Base-by-base conservation (phyloP, 331 rosid genomes). In the Rosa hybrid region DNA sequence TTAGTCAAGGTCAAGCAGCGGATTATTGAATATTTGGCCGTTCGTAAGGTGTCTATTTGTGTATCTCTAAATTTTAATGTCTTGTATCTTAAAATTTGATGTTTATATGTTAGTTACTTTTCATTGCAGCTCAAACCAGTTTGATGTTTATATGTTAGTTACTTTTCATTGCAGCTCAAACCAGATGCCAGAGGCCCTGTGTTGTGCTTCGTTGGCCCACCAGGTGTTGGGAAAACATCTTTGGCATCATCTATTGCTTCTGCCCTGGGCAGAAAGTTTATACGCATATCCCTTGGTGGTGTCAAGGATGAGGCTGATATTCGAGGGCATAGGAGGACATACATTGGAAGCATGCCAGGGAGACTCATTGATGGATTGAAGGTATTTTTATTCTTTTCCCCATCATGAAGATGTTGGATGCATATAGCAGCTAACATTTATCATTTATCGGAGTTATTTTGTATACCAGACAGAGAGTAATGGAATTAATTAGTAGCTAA, bases 161-260 rank as follows among this genome's bases (percentile, higher is more conserved):
- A 67, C 65, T 81, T 38, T 74, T 50, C 27, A 2, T 62, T 90
- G 83, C 96, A 95, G 99, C 98, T 95, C 75, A 95, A 95, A 84
- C 98, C 98, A 78, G 98, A 95, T 89, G 98, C 99, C 68, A 93
- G 93, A 84, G 99, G 99, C 68, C 99, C 99, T 23, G 98, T 95
- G 63, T 80, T 95, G 90, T 95, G 99, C 89, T 93, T 95, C 82
- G 99, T 95, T 82, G 99, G 98, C 68, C 99, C 99, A 63, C 99
- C 99, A 4, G 99, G 99, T 88, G 99, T 95, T 80, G 98, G 99
- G 84, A 95, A 95, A 86, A 95, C 98, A 64, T 95, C 99, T 56
- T 83, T 95, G 90, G 99, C 99, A 80, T 90, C 97, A 87, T 95
- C 99, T 75, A 91, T 95, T 89, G 99, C 98, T 81, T 81, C 92